A percentile compares a stretch with the other conserved stretches of the same genome.
Evolutionary conservation across 805 yeast genomes (phyloP).

Genomic region (Lachancea waltii): DNA sequence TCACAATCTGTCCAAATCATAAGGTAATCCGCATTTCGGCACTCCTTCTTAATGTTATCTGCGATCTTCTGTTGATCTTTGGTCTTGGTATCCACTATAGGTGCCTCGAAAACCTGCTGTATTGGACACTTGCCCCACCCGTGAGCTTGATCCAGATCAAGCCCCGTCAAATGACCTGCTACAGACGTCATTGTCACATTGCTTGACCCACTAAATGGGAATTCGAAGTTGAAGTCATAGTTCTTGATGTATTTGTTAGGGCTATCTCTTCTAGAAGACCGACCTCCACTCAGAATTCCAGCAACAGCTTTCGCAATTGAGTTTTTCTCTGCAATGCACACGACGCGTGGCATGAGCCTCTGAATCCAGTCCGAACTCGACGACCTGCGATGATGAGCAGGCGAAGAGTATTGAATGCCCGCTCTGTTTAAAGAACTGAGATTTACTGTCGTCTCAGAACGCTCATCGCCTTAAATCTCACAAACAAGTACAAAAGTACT

Average conservation of each 20-base stretch:
- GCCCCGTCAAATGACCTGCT: slow-evolving; percentile 69
- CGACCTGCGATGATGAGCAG: too few species aligned
- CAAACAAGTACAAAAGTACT: not conserved
- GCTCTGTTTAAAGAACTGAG: too few species aligned
- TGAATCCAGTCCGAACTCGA: not conserved
- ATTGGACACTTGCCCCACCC: slow-evolving; percentile 63
- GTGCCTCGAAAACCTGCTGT: slow-evolving; percentile 63
- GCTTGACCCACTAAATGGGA: slow-evolving; percentile 52
- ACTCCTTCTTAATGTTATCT: slow-evolving; percentile 61
- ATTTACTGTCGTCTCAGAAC: too few species aligned
- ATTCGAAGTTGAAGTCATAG: slow-evolving; percentile 62
- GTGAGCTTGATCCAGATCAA: slow-evolving; percentile 53
- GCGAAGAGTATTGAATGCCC: too few species aligned
- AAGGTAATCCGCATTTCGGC: slow-evolving; percentile 50
- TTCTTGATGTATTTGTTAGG: slow-evolving; percentile 62
- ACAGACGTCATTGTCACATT: slow-evolving; percentile 89
- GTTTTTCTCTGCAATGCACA: slow-evolving; percentile 96
- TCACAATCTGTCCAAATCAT: slow-evolving; percentile 99
- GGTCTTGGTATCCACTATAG: slow-evolving; percentile 41
- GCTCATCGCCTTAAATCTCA: not conserved
- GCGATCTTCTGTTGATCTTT: slow-evolving; percentile 45
- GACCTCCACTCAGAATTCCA: slow-evolving; percentile 68
- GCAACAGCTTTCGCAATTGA: slow-evolving; percentile 82
- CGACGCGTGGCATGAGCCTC: slow-evolving; percentile 34
- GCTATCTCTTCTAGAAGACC: slow-evolving; percentile 41